phyloP scores from a whole-genome alignment of 2,329 filamentous ascomycete genomes.

The Chaetothyriales sp. region DNA sequence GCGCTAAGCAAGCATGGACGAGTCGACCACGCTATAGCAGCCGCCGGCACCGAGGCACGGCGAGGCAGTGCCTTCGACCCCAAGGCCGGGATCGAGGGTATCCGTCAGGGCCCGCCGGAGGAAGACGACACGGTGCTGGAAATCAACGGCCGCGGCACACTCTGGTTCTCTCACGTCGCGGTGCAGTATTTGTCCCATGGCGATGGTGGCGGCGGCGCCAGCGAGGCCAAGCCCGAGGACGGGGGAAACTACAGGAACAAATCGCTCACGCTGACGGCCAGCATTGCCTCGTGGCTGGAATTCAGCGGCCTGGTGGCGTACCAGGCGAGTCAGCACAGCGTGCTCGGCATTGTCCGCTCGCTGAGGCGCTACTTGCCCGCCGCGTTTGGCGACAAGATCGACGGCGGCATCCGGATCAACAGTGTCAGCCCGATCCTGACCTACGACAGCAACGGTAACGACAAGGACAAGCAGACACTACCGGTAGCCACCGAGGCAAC shows the following conservation, averaged over 20 bases:
- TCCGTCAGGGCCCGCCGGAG: slow-evolving; percentile 19
- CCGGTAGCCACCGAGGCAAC: neutral
- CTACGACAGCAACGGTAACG: neutral
- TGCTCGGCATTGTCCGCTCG: slow-evolving; percentile 35
- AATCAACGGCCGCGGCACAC: slow-evolving; percentile 33
- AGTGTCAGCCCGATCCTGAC: slow-evolving; percentile 24
- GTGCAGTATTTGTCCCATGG: slow-evolving; percentile 34
- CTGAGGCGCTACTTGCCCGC: slow-evolving; percentile 24
- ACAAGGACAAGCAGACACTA: neutral
- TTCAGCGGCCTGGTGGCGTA: slow-evolving; percentile 34
- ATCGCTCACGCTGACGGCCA: slow-evolving; percentile 29
- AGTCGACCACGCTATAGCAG: slow-evolving; percentile 32
- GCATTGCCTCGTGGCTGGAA: slow-evolving; percentile 35
- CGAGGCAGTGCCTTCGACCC: slow-evolving; percentile 30
- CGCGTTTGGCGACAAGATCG: slow-evolving; percentile 19
- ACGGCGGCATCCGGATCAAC: slow-evolving; percentile 21
- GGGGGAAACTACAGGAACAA: slow-evolving; percentile 19
- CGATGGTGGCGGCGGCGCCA: slow-evolving; percentile 15
- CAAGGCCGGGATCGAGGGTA: slow-evolving; percentile 27
- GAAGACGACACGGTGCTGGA: slow-evolving; percentile 25
- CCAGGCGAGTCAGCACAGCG: slow-evolving; percentile 34
- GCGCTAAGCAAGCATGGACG: slow-evolving; percentile 1
- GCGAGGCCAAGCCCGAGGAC: neutral
- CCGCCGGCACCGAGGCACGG: slow-evolving; percentile 32
- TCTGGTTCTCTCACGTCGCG: slow-evolving; percentile 35